phyloP scores from a whole-genome alignment of 495 filamentous ascomycete genomes.

The Chaetomium tenue region DNA sequence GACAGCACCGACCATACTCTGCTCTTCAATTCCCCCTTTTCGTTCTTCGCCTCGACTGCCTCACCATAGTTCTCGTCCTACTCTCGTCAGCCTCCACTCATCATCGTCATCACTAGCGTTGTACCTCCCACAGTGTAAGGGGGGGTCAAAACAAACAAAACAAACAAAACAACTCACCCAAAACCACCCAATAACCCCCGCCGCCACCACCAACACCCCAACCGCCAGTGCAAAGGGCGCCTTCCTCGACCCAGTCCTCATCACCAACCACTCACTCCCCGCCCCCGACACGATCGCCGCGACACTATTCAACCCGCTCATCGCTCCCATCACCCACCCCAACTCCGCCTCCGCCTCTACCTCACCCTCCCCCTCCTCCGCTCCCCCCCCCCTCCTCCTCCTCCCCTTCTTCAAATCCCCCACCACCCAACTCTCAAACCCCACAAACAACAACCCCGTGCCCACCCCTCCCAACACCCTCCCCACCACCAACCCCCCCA shows the following conservation, averaged over 20 bases:
- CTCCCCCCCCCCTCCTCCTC: too few species aligned
- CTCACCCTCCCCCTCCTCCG: too few species aligned
- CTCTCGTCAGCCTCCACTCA: constrained; percentile 14
- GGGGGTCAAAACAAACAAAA: background rate
- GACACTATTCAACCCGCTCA: constrained; percentile 52
- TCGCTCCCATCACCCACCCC: constrained; percentile 48
- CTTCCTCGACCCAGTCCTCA: constrained; percentile 48
- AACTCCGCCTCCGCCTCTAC: constrained; percentile 41
- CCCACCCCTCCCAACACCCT: constrained; percentile 54
- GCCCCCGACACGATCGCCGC: constrained; percentile 54
- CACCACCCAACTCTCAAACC: constrained; percentile 61
- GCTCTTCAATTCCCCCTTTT: background rate
- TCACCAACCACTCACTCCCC: constrained; percentile 50
- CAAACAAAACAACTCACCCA: constrained; percentile 45
- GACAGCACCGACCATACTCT: constrained; percentile 24
- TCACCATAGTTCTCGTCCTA: constrained; percentile 51
- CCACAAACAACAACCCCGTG: constrained; percentile 55
- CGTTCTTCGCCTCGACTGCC: constrained; percentile 10
- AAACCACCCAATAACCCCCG: constrained; percentile 41
- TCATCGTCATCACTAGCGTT: background rate
- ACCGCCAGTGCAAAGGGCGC: constrained; percentile 49
- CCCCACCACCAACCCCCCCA: constrained; percentile 46
- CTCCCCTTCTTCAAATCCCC: constrained; percentile 46
- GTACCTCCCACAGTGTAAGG: background rate
- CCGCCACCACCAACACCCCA: constrained; percentile 40